Evolutionary conservation across 2,329 filamentous ascomycete genomes (phyloP), one percentile per base, ranked within the genome.

Genomic region (Polytolypa hystricis): DNA sequence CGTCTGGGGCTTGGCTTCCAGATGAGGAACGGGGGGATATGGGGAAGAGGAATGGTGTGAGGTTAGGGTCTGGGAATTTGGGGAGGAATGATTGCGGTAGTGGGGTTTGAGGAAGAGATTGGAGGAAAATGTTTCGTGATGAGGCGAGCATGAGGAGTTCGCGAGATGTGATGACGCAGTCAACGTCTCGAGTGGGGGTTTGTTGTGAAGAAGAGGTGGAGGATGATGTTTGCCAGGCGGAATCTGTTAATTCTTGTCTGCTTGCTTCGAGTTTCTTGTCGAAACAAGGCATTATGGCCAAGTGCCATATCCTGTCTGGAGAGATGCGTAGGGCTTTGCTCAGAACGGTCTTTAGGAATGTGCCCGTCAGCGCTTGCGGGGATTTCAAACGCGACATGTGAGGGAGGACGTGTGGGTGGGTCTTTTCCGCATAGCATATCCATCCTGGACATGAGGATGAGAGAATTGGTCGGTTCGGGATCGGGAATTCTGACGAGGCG

Each of bases 361-460:
- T 95, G 9, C 91, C 91, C 45, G 84, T 81, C 35, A 98, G 64
- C 17, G 91, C 89, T 60, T 98, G 91, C 10, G 91, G 89, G 4
- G 87, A 95, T 58, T 96, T 98, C 44, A 96, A 71, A 33, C 77
- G 77, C 40, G 87, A 95, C 37, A 98, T 70, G 58, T 98, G 86
- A 18, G 86, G 85, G 33, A 98, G 71, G 38, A 96, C 78, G 53
- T 95, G 81, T 2, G 91, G 86, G 53, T 98, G 91, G 38, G 89
- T 96, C 65, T 98, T 96, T 59, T 98, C 91, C 17, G 89, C 89
- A 54, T 98, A 98, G 63, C 91, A 98, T 38, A 98, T 89, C 87
- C 93, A 98, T 5, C 91, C 91, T 1, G 91, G 91, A 57, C 91
- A 98, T 14, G 85, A 85, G 3, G 87, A 87, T 6, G 87, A 85